phyloP scores from a whole-genome alignment of 129 eudicot genomes.

The Pulicaria dysenterica region DNA sequence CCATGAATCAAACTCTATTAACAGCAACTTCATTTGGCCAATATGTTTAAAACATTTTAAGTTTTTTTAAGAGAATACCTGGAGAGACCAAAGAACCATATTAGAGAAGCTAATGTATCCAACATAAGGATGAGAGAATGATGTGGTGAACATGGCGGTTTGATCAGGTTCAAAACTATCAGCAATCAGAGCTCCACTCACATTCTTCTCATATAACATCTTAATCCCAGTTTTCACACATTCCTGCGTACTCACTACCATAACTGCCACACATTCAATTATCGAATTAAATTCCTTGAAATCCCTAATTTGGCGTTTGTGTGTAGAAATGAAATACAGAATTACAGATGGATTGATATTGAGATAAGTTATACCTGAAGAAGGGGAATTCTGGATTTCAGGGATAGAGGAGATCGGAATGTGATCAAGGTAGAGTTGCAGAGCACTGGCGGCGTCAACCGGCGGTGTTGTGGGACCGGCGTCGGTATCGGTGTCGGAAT shows the following conservation, averaged over 20 bases:
- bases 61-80: slow-evolving; percentile 32
- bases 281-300: background rate
- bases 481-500: slow-evolving; percentile 3
- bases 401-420: slow-evolving; percentile 48
- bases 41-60: background rate
- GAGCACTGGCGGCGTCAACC: slow-evolving; percentile 43
- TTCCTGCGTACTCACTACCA: slow-evolving; percentile 45
- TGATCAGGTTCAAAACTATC: slow-evolving; percentile 33
- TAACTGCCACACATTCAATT: slow-evolving; percentile 27
- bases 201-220: slow-evolving; percentile 45
- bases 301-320: background rate
- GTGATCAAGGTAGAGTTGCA: slow-evolving; percentile 46
- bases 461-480: slow-evolving; percentile 14
- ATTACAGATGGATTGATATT: background rate
- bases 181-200: slow-evolving; percentile 42
- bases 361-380: slow-evolving; percentile 22
- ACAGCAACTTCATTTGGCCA: background rate
- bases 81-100: slow-evolving; percentile 57
- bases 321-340: background rate
- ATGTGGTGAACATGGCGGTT: slow-evolving; percentile 20
- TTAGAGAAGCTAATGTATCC: slow-evolving; percentile 46
- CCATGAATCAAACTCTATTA: slow-evolving; percentile 7
- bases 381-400: slow-evolving; percentile 45
- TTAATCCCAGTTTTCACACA: slow-evolving; percentile 38
- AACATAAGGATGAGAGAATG: slow-evolving; percentile 42